Percentiles rank a stretch among this genome's conserved stretches.
These are phyloP conservation scores for Punctularia strigosozonata DNA, from an alignment of 768 basidiomycete species.

Conservation along the genomic window DNA sequence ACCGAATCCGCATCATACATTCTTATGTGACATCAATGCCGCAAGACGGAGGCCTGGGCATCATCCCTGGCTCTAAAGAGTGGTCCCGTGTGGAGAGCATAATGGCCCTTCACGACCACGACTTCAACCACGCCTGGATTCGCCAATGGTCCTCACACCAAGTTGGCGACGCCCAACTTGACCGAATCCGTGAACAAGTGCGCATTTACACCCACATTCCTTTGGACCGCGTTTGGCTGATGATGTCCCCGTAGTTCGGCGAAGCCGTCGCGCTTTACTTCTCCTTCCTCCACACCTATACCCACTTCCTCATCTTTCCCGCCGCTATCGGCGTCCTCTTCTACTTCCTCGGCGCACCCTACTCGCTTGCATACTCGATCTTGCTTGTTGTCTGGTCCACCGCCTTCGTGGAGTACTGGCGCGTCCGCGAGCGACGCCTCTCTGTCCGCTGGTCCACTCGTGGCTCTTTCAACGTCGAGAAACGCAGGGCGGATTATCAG, in stretches of 20 bases:
- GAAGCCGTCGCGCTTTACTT: slow-evolving; percentile 83
- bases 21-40: slow-evolving; percentile 56
- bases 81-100: slow-evolving; percentile 80
- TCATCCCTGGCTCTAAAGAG: slow-evolving; percentile 55
- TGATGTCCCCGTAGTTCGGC: slow-evolving; percentile 41
- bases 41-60: slow-evolving; percentile 75
- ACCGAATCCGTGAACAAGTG: slow-evolving; percentile 62
- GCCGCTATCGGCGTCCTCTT: slow-evolving; percentile 57
- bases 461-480: slow-evolving; percentile 68
- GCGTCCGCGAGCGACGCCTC: slow-evolving; percentile 73
- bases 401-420: slow-evolving; percentile 87
- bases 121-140: slow-evolving; percentile 74
- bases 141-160: slow-evolving; percentile 59
- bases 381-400: slow-evolving; percentile 78
- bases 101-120: slow-evolving; percentile 73
- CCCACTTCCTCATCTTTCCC: slow-evolving; percentile 67
- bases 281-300: slow-evolving; percentile 77
- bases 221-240: slow-evolving; percentile 6
- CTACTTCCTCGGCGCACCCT: slow-evolving; percentile 61
- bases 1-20: slow-evolving; percentile 73
- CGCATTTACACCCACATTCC: slow-evolving; percentile 9
- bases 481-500: slow-evolving; percentile 47
- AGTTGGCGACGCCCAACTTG: slow-evolving; percentile 52
- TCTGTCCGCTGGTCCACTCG: slow-evolving; percentile 74
- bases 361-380: slow-evolving; percentile 66